Evolutionary conservation across 2,329 filamentous ascomycete species (phyloP).

Genomic region (Stagonosporopsis tanaceti): DNA sequence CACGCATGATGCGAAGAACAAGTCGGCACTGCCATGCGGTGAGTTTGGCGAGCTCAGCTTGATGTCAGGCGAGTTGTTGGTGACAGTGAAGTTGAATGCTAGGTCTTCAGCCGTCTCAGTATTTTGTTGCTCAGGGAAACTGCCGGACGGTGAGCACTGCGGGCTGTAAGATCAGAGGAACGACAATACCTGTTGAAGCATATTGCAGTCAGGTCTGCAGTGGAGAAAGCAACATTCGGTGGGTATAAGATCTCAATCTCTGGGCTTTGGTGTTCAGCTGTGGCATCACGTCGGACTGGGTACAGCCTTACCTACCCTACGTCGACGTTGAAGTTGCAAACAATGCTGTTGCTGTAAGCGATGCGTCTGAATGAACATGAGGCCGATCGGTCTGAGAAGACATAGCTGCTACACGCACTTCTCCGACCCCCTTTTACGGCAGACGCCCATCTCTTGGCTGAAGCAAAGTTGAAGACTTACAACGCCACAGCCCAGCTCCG

Average conservation of each 20-base stretch:
- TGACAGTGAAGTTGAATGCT: constrained; percentile 51
- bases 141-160: constrained; percentile 27
- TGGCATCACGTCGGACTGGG: constrained; percentile 6
- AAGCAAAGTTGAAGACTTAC: constrained; percentile 33
- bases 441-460: background rate
- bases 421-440: background rate
- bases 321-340: constrained; percentile 56
- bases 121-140: constrained; percentile 54
- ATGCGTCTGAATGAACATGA: background rate
- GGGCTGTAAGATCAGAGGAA: background rate
- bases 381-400: background rate
- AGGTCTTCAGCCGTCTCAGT: constrained; percentile 51
- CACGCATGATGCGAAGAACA: constrained; percentile 49
- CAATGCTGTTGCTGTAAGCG: constrained; percentile 41
- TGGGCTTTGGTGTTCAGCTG: constrained; percentile 38
- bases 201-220: constrained; percentile 51
- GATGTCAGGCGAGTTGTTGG: constrained; percentile 65
- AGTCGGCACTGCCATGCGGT: constrained; percentile 49
- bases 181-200: constrained; percentile 52
- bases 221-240: constrained; percentile 48
- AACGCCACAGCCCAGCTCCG: constrained; percentile 53
- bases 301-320: constrained; percentile 43
- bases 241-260: constrained; percentile 55
- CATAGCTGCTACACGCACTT: background rate
- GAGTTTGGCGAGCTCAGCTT: constrained; percentile 51